A percentile compares a stretch with the other conserved stretches of the same genome.
These are phyloP conservation scores for Phytophthora sojae DNA, from an alignment of 352 stramenopile genomes.

Conservation along the genomic window DNA sequence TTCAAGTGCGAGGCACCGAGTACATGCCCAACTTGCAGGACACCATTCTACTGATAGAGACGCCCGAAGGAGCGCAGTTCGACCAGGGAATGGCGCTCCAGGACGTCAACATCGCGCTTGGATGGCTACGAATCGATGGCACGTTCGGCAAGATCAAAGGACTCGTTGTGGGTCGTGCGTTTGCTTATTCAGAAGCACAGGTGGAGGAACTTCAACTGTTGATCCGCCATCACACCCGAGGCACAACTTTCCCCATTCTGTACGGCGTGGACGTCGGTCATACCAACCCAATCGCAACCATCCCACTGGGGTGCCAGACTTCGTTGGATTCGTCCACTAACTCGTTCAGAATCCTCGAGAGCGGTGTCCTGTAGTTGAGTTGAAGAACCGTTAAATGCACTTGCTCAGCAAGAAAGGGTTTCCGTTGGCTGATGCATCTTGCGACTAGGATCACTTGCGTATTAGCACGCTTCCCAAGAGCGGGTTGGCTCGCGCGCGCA, in stretches of 20 bases:
- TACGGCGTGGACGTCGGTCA: slow-evolving; percentile 67
- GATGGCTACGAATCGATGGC: slow-evolving; percentile 52
- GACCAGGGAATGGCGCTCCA: slow-evolving; percentile 60
- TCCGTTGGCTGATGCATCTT: slow-evolving; percentile 1
- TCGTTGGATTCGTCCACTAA: slow-evolving; percentile 46
- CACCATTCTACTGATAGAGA: slow-evolving; percentile 64
- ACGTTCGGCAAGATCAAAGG: slow-evolving; percentile 60
- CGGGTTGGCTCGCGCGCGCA: neutral
- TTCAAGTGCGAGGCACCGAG: slow-evolving; percentile 60
- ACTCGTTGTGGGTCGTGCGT: slow-evolving; percentile 61
- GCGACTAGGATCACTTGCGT: slow-evolving; percentile 16
- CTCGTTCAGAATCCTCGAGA: slow-evolving; percentile 43
- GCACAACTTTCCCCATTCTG: slow-evolving; percentile 56
- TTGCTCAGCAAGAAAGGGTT: neutral
- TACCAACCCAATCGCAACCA: slow-evolving; percentile 66
- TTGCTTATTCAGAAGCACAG: slow-evolving; percentile 46
- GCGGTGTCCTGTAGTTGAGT: slow-evolving; percentile 28
- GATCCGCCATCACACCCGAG: slow-evolving; percentile 62
- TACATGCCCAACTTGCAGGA: slow-evolving; percentile 54
- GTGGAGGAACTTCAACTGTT: slow-evolving; percentile 57
- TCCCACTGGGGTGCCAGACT: slow-evolving; percentile 54
- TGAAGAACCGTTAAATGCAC: neutral
- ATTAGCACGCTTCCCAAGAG: slow-evolving; percentile 6
- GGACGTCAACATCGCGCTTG: slow-evolving; percentile 57
- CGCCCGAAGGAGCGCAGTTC: slow-evolving; percentile 55